Evolutionary conservation across 169 alveolate genomes (phyloP).

Genomic region (Eimeria sp.): DNA sequence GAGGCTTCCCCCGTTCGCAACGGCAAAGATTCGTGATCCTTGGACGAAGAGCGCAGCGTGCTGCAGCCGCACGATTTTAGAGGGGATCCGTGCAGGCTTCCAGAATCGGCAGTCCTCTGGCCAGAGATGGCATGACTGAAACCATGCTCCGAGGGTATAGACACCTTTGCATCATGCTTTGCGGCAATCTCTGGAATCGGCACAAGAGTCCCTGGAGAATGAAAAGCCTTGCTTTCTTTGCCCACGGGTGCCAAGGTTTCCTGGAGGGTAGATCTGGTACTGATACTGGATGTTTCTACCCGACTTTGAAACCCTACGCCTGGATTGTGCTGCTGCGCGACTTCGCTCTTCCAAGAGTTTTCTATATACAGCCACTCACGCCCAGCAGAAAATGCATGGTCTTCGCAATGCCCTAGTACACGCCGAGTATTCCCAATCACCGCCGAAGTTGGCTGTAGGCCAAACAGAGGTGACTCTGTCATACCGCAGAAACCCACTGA

Average conservation of each 20-base stretch:
- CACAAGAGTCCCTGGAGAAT: not conserved
- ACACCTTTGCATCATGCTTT: not conserved
- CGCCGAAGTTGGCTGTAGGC: not conserved
- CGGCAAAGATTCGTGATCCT: not conserved
- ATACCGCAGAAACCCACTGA: not conserved
- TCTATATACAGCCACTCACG: constrained; percentile 10
- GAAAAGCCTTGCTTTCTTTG: not conserved
- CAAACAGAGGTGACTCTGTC: constrained; percentile 12
- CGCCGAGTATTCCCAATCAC: constrained; percentile 7
- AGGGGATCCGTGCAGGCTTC: not conserved
- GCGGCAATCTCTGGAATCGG: not conserved
- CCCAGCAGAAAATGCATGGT: not conserved
- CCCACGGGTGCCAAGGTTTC: not conserved
- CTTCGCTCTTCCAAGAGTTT: not conserved
- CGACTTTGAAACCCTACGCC: not conserved
- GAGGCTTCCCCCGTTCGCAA: constrained; percentile 6
- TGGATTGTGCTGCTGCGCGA: constrained; percentile 1
- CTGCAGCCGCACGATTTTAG: not conserved
- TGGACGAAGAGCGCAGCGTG: not conserved
- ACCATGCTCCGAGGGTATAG: not conserved
- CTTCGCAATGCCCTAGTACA: not conserved
- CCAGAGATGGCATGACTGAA: not conserved
- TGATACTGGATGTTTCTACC: constrained; percentile 4
- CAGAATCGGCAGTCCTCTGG: not conserved
- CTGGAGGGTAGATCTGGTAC: constrained; percentile 18